Evolutionary conservation across 108 stramenopile genomes (phyloP).

Genomic region (Skeletonema costatum): DNA sequence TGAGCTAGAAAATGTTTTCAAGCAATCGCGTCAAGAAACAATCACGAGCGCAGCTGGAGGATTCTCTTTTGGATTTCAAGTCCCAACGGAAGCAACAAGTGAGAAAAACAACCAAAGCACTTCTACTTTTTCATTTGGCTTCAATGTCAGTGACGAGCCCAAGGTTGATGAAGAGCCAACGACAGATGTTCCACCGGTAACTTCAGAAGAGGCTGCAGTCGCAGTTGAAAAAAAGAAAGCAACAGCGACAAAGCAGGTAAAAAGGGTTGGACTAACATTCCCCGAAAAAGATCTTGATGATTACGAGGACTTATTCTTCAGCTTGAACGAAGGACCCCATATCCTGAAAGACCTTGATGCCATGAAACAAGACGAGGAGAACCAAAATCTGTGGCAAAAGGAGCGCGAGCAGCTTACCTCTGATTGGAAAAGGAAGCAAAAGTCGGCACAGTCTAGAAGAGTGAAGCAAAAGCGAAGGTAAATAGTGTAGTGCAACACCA

Average conservation of each 20-base stretch:
- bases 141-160: constrained; percentile 27
- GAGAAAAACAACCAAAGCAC: background rate
- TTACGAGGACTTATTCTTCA: constrained; percentile 60
- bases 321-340: constrained; percentile 59
- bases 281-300: constrained; percentile 50
- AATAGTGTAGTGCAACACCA: background rate
- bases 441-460: constrained; percentile 65
- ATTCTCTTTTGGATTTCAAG: constrained; percentile 50
- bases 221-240: background rate
- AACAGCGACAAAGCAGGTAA: constrained; percentile 8
- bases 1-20: constrained; percentile 77
- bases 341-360: constrained; percentile 60
- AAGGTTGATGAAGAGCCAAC: background rate
- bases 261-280: constrained; percentile 43
- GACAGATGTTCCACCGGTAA: background rate
- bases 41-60: constrained; percentile 10
- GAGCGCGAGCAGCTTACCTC: constrained; percentile 68
- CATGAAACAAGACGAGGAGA: constrained; percentile 48
- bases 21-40: constrained; percentile 56
- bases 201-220: constrained; percentile 1
- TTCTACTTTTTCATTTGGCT: constrained; percentile 50
- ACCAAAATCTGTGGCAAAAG: constrained; percentile 61
- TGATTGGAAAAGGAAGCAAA: constrained; percentile 88
- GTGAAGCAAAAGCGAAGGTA: constrained; percentile 50
- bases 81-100: background rate